Conservation (phyloP, 768 basidiomycete genomes). For the Collybiopsis luxurians region DNA sequence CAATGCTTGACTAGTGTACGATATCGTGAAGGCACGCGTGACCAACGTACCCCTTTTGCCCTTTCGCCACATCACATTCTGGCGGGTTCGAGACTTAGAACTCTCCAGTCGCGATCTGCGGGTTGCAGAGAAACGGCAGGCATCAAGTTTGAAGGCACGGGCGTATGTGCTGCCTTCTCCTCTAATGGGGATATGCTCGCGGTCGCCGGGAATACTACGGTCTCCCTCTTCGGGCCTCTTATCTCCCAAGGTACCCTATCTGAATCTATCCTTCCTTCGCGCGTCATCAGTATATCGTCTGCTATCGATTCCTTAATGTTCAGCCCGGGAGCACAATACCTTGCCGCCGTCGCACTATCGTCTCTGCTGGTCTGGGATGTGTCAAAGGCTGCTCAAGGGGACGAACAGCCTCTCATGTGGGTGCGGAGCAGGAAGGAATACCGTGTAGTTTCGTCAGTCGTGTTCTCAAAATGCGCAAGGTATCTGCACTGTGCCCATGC, state of each 20-base stretch:
- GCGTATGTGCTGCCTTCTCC: not conserved
- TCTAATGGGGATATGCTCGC: not conserved
- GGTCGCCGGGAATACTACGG: not conserved
- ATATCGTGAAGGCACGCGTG: not conserved
- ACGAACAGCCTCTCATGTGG: not conserved
- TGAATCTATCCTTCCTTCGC: not conserved
- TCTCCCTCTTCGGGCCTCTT: not conserved
- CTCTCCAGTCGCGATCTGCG: not conserved
- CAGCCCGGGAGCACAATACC: not conserved
- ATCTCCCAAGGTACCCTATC: not conserved
- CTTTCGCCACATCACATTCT: conserved; percentile 2
- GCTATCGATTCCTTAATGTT: not conserved
- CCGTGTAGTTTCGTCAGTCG: not conserved
- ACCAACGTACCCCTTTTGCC: not conserved
- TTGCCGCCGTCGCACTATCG: not conserved
- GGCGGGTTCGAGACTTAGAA: not conserved
- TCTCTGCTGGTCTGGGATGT: not conserved
- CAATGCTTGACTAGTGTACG: not conserved
- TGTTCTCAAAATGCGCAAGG: not conserved
- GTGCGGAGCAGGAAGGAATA: not conserved
- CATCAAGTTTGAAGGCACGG: not conserved
- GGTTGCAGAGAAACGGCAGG: not conserved
- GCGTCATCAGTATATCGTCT: not conserved
- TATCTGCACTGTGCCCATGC: not conserved
- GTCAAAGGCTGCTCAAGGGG: not conserved